Conservation (phyloP, 331 rosid genomes). For the Dryas integrifolia region DNA sequence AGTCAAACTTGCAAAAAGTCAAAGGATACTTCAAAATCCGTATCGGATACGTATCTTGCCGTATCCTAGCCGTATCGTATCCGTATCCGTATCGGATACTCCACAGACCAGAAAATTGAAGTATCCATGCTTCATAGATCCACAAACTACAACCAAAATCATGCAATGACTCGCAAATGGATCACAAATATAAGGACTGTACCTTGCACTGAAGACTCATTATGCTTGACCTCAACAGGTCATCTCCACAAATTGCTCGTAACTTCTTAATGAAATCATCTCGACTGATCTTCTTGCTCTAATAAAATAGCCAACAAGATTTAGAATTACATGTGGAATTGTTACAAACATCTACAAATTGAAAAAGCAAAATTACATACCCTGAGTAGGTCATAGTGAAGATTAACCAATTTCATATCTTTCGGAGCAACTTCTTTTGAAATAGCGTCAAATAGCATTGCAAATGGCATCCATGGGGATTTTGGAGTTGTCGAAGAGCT, state of each 20-base stretch:
- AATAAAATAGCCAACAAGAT: not conserved
- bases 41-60: no score
- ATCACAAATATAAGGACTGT: not conserved
- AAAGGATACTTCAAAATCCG: no score
- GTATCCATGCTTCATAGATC: no score
- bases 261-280: constrained; percentile 28
- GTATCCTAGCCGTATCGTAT: no score
- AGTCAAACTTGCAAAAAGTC: no score
- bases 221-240: constrained; percentile 32
- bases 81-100: no score
- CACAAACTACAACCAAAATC: not conserved
- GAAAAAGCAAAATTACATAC: not conserved
- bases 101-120: no score
- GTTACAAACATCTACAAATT: not conserved
- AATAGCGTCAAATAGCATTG: constrained; percentile 15
- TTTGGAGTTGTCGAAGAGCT: constrained; percentile 15
- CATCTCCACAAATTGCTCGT: constrained; percentile 38
- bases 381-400: constrained; percentile 20
- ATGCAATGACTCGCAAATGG: not conserved
- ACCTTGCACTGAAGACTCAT: constrained; percentile 35
- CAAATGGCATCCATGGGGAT: constrained; percentile 22
- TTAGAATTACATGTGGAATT: not conserved
- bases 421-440: constrained; percentile 8
- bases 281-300: constrained; percentile 32
- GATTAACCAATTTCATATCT: constrained; percentile 12